Conservation (phyloP, 441 rosid species). For the Kokia cookei region DNA sequence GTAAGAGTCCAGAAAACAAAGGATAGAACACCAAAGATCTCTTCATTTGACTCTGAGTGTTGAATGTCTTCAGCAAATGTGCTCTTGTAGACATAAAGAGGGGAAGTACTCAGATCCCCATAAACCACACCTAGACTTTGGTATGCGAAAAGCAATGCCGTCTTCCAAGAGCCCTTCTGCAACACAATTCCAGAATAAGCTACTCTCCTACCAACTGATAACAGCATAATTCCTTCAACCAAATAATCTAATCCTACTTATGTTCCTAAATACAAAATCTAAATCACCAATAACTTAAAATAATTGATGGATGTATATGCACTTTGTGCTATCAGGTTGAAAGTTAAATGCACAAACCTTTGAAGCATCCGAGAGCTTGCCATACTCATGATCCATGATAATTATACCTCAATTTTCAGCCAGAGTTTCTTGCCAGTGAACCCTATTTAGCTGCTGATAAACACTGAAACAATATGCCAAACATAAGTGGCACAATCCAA, state of each 20-base stretch:
- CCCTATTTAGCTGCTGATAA: constrained; percentile 27
- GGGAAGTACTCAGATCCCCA: constrained; percentile 92
- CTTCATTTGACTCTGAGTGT: constrained; percentile 83
- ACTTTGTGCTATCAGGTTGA: neutral
- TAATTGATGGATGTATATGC: neutral
- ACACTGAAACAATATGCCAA: constrained; percentile 10
- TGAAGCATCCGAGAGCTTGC: constrained; percentile 52
- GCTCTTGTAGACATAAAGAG: constrained; percentile 88
- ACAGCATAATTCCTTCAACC: neutral
- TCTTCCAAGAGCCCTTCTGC: constrained; percentile 89
- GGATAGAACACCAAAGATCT: constrained; percentile 89
- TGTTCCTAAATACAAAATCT: neutral
- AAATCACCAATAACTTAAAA: neutral
- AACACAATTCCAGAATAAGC: constrained; percentile 19
- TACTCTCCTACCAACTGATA: neutral
- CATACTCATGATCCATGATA: constrained; percentile 61
- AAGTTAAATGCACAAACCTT: constrained; percentile 46
- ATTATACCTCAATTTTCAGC: constrained; percentile 18
- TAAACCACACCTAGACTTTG: constrained; percentile 97
- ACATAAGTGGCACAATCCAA: constrained; percentile 6
- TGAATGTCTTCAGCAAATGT: constrained; percentile 87
- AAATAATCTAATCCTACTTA: constrained; percentile 2
- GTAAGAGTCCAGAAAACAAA: constrained; percentile 98
- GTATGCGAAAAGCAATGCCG: constrained; percentile 68
- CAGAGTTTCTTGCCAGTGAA: constrained; percentile 10